These are phyloP conservation scores for Psilocybe azurescens DNA, from an alignment of 768 basidiomycete genomes.

Conservation along the genomic window DNA sequence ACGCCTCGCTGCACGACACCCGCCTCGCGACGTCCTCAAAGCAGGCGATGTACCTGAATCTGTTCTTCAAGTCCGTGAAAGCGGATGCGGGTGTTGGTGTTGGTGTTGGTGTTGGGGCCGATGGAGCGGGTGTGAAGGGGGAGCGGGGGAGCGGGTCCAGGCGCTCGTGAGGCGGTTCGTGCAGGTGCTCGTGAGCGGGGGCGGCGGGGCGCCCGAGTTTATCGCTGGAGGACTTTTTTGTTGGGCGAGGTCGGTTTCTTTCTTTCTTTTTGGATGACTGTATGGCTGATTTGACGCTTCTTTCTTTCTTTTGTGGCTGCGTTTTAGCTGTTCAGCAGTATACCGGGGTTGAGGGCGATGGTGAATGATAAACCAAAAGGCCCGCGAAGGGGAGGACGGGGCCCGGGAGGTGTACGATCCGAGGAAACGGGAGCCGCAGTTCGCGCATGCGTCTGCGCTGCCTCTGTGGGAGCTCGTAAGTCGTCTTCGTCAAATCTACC, in stretches of 20 bases:
- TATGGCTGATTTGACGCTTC: conserved; percentile 30
- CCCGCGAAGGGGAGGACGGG: background rate
- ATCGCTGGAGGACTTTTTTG: conserved; percentile 75
- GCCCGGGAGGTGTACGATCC: conserved; percentile 71
- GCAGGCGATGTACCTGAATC: conserved; percentile 96
- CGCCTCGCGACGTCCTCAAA: conserved; percentile 86
- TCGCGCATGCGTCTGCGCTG: conserved; percentile 76
- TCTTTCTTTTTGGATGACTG: background rate
- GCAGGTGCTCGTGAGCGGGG: conserved; percentile 75
- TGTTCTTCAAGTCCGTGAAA: conserved; percentile 91
- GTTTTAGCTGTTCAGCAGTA: conserved; percentile 45
- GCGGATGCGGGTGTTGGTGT: conserved; percentile 40
- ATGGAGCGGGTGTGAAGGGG: conserved; percentile 26
- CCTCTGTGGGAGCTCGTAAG: conserved; percentile 92
- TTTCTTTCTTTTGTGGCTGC: conserved; percentile 38
- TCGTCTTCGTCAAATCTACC: conserved; percentile 1
- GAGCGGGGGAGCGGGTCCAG: conserved; percentile 60
- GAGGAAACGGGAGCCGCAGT: conserved; percentile 88
- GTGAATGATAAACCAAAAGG: conserved; percentile 34
- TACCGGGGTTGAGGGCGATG: conserved; percentile 46
- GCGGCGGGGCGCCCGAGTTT: conserved; percentile 82
- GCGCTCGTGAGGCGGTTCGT: conserved; percentile 85
- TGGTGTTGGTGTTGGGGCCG: background rate
- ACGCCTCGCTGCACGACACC: conserved; percentile 85
- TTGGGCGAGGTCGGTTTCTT: conserved; percentile 76